Evolutionary conservation across 2,329 filamentous ascomycete species (phyloP).

Genomic region (Cercospora canescens): DNA sequence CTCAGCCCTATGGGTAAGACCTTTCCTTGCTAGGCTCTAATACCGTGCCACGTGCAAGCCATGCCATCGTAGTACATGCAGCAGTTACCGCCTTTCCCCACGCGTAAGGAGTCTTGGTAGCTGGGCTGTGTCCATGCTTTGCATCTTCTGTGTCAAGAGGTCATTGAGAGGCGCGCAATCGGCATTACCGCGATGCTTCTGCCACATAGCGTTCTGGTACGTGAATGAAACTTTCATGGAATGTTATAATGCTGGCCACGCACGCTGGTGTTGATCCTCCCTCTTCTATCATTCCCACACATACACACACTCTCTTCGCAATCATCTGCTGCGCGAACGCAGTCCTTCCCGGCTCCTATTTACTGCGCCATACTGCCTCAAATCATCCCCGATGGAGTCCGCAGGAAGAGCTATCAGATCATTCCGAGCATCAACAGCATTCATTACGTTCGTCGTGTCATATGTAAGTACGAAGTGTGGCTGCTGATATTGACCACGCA

Average conservation of each 20-base stretch:
- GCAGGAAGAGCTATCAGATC: conserved; percentile 2
- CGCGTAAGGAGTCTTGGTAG: neutral
- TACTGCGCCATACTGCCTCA: neutral
- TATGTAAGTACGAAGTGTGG: conserved; percentile 6
- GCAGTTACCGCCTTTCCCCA: neutral
- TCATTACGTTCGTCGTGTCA: conserved; percentile 26
- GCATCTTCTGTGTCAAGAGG: neutral
- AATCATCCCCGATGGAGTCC: neutral
- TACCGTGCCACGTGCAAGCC: conserved; percentile 4
- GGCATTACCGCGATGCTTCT: conserved; percentile 3
- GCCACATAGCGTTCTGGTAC: neutral
- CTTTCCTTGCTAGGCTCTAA: neutral
- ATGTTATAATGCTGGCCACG: neutral
- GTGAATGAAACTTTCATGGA: neutral
- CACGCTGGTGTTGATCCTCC: neutral
- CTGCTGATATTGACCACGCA: neutral
- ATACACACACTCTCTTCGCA: neutral
- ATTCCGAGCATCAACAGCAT: conserved; percentile 23
- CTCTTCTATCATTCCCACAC: neutral
- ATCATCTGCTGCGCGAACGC: neutral
- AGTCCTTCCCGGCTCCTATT: neutral
- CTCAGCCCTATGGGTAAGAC: conserved; percentile 9
- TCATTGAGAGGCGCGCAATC: neutral
- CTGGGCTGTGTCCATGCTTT: neutral
- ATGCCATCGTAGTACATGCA: neutral